Percentiles rank a stretch among this genome's conserved stretches.
phyloP scores from a whole-genome alignment of 148 eudicot genomes.

The Vaccinium darrowii region DNA sequence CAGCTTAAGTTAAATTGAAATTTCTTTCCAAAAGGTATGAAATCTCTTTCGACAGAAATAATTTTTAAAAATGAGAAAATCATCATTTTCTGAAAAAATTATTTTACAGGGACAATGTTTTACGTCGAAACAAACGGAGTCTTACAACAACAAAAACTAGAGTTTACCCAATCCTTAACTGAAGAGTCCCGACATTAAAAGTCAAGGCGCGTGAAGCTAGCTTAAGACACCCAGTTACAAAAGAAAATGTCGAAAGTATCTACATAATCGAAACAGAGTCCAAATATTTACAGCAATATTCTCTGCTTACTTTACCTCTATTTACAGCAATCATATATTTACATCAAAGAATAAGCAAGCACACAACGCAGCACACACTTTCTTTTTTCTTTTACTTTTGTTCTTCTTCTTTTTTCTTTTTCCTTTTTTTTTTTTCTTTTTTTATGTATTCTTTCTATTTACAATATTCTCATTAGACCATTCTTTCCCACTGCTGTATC shows the following conservation, averaged over 20 bases:
- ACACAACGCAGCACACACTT: not conserved
- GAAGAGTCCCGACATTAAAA: no score
- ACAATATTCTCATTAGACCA: not conserved
- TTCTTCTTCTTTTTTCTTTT: not conserved
- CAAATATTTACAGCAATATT: constrained; percentile 12
- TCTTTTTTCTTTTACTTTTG: not conserved
- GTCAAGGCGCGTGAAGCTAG: no score
- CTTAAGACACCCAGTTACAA: not conserved
- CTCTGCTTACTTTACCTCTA: not conserved
- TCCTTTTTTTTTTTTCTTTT: not conserved
- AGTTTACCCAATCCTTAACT: no score
- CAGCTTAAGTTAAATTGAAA: no score
- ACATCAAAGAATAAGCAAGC: constrained; percentile 16
- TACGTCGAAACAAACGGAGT: no score
- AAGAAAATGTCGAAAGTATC: not conserved
- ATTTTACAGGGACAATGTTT: no score
- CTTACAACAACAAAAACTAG: no score
- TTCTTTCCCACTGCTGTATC: not conserved
- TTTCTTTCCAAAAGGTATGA: no score
- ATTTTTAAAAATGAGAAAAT: no score
- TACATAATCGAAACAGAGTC: not conserved
- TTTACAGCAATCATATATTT: constrained; percentile 12
- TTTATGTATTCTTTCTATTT: not conserved
- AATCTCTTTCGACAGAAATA: no score
- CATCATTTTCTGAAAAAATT: no score